Conservation (phyloP, 2,329 filamentous ascomycete genomes). For the Rhynchosporium secalis region DNA sequence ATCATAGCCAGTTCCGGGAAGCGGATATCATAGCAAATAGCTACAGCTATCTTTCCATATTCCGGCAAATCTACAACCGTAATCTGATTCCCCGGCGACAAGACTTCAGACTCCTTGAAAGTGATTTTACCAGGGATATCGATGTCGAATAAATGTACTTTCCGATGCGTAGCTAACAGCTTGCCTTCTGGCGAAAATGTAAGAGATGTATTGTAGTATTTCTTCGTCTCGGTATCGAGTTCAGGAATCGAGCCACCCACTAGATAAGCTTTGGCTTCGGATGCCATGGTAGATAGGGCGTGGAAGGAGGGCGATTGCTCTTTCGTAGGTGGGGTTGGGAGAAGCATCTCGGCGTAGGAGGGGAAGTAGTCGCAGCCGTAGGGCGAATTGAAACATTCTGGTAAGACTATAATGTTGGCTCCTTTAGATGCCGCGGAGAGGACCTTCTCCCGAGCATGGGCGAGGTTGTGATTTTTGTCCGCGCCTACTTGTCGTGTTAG, state of each 20-base stretch:
- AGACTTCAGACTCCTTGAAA: slow-evolving; percentile 87
- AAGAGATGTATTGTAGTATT: slow-evolving; percentile 89
- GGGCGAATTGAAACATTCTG: slow-evolving; percentile 98
- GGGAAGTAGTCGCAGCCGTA: slow-evolving; percentile 93
- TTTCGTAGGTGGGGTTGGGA: slow-evolving; percentile 69
- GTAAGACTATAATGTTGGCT: slow-evolving; percentile 85
- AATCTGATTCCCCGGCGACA: slow-evolving; percentile 80
- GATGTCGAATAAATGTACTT: slow-evolving; percentile 97
- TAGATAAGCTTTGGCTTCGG: slow-evolving; percentile 76
- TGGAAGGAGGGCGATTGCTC: slow-evolving; percentile 81
- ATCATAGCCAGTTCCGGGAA: slow-evolving; percentile 94
- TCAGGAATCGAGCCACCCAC: slow-evolving; percentile 94
- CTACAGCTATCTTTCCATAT: slow-evolving; percentile 83
- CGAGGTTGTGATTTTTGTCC: slow-evolving; percentile 84
- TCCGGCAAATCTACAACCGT: slow-evolving; percentile 85
- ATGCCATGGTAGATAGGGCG: slow-evolving; percentile 76
- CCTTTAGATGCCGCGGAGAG: slow-evolving; percentile 74
- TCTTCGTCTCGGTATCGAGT: slow-evolving; percentile 58
- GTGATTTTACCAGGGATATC: slow-evolving; percentile 93
- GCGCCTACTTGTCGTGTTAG: slow-evolving; percentile 50
- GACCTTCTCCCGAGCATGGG: slow-evolving; percentile 77
- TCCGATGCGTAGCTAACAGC: slow-evolving; percentile 87
- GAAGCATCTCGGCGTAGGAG: slow-evolving; percentile 85
- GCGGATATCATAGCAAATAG: slow-evolving; percentile 96
- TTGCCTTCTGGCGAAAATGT: slow-evolving; percentile 76